A percentile compares a stretch with the other conserved stretches of the same genome.
Conservation (phyloP, 495 filamentous ascomycete genomes). For the Aspergillus bertholletiae region DNA sequence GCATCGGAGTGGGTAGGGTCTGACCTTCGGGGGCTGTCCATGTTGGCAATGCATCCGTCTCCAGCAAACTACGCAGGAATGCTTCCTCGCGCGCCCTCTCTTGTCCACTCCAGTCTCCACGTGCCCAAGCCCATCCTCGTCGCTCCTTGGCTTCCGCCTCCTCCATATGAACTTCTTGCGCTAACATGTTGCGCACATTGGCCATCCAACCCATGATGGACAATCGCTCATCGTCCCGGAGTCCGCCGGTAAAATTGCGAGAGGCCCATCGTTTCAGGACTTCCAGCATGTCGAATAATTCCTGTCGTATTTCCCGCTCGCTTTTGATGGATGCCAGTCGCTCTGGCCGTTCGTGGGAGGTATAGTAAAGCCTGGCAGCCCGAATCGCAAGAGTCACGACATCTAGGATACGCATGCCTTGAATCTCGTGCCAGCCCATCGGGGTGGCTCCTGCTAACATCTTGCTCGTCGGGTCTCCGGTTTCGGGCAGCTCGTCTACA, state of each 20-base stretch:
- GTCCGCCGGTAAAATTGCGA: constrained; percentile 81
- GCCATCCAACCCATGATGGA: constrained; percentile 74
- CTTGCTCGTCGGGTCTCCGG: constrained; percentile 32
- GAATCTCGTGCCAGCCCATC: constrained; percentile 75
- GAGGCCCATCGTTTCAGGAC: constrained; percentile 86
- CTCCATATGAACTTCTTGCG: constrained; percentile 71
- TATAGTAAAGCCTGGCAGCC: constrained; percentile 94
- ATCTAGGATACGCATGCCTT: constrained; percentile 88
- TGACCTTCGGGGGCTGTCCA: constrained; percentile 61
- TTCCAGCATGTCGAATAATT: constrained; percentile 82
- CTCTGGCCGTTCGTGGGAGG: constrained; percentile 75
- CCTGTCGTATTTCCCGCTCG: constrained; percentile 74
- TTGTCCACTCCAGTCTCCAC: constrained; percentile 75
- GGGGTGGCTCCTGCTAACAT: constrained; percentile 24
- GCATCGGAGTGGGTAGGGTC: constrained; percentile 68
- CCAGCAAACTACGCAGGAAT: constrained; percentile 66
- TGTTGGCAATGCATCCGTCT: constrained; percentile 54
- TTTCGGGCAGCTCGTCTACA: constrained; percentile 28
- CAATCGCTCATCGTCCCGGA: constrained; percentile 67
- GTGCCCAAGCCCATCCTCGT: constrained; percentile 71
- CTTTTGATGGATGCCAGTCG: constrained; percentile 80
- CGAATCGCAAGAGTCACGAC: constrained; percentile 90
- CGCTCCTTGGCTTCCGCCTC: constrained; percentile 66
- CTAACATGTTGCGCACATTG: constrained; percentile 69
- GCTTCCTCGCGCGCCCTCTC: constrained; percentile 77